These are phyloP conservation scores for Favolaschia claudopus DNA, from an alignment of 768 basidiomycete genomes.

Conservation along the genomic window DNA sequence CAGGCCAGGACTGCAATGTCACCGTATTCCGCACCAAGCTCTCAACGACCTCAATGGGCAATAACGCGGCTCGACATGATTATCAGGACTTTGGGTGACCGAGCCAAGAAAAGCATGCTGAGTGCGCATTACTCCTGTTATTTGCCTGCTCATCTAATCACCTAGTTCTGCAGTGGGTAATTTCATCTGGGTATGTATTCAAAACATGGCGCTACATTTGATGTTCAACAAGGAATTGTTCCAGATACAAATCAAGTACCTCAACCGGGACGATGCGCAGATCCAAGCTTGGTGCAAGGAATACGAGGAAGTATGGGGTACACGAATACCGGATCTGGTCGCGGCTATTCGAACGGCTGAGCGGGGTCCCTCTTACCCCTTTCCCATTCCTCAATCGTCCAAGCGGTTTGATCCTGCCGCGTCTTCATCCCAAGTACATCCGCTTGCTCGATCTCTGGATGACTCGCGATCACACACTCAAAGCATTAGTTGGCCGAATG, in stretches of 20 bases:
- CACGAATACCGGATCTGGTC: slow-evolving; percentile 59
- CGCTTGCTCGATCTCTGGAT: slow-evolving; percentile 43
- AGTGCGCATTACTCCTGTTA: slow-evolving; percentile 38
- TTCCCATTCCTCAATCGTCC: slow-evolving; percentile 23
- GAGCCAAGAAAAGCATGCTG: slow-evolving; percentile 56
- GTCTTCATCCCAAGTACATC: slow-evolving; percentile 36
- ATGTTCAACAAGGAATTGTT: not conserved
- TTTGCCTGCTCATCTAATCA: slow-evolving; percentile 11
- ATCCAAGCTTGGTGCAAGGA: slow-evolving; percentile 67
- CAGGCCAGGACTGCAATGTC: slow-evolving; percentile 9
- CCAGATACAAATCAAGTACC: slow-evolving; percentile 75
- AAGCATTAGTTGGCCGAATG: slow-evolving; percentile 29
- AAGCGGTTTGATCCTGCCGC: slow-evolving; percentile 15
- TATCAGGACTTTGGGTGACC: slow-evolving; percentile 54
- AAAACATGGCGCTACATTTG: not conserved
- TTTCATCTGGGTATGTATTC: slow-evolving; percentile 63
- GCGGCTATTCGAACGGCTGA: slow-evolving; percentile 41
- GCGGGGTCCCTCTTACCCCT: slow-evolving; percentile 21
- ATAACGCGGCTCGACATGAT: slow-evolving; percentile 51
- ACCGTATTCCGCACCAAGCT: slow-evolving; percentile 8
- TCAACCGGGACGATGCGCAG: slow-evolving; percentile 60
- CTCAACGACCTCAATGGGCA: slow-evolving; percentile 50
- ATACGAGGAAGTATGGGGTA: slow-evolving; percentile 74
- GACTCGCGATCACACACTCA: slow-evolving; percentile 43
- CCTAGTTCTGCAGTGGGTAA: slow-evolving; percentile 57